A percentile compares a stretch with the other conserved stretches of the same genome.
Conservation (phyloP, 495 filamentous ascomycete genomes). For the Daldinia loculata region DNA sequence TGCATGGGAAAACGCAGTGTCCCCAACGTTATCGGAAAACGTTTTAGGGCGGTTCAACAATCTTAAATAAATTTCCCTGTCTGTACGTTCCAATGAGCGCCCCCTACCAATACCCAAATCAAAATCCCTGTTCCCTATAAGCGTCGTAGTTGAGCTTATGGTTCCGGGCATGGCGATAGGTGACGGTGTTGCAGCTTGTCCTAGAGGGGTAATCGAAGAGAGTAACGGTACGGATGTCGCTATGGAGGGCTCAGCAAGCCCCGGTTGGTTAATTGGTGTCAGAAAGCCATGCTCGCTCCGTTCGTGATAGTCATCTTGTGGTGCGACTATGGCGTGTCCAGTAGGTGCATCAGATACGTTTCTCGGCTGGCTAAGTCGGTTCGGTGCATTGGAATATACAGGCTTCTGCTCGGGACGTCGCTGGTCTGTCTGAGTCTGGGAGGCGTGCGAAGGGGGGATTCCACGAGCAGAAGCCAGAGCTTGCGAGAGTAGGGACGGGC, state of each 20-base stretch:
- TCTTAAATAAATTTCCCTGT: conserved; percentile 52
- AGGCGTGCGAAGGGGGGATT: conserved; percentile 43
- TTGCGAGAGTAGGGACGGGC: conserved; percentile 60
- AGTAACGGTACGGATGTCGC: conserved; percentile 35
- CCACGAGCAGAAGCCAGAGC: conserved; percentile 63
- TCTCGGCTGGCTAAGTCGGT: conserved; percentile 24
- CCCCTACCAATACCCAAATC: conserved; percentile 46
- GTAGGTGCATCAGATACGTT: conserved; percentile 33
- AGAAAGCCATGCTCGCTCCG: conserved; percentile 45
- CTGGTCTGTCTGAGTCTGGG: conserved; percentile 32
- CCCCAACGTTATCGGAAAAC: conserved; percentile 47
- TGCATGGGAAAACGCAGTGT: conserved; percentile 45
- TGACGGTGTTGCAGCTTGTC: conserved; percentile 11
- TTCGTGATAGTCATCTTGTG: conserved; percentile 45
- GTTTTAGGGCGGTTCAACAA: conserved; percentile 25
- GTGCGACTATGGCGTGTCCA: conserved; percentile 36
- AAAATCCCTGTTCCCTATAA: conserved; percentile 49
- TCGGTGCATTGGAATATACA: conserved; percentile 33
- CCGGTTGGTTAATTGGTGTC: conserved; percentile 42
- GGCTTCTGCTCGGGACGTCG: conserved; percentile 43
- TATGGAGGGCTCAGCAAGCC: conserved; percentile 32
- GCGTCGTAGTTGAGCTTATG: conserved; percentile 46
- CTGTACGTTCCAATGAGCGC: conserved; percentile 53
- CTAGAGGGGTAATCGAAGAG: conserved; percentile 20
- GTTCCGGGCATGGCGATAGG: conserved; percentile 38